These are phyloP conservation scores for Fusarium mexicanum DNA, from an alignment of 2,329 filamentous ascomycete genomes.

Conservation along the genomic window DNA sequence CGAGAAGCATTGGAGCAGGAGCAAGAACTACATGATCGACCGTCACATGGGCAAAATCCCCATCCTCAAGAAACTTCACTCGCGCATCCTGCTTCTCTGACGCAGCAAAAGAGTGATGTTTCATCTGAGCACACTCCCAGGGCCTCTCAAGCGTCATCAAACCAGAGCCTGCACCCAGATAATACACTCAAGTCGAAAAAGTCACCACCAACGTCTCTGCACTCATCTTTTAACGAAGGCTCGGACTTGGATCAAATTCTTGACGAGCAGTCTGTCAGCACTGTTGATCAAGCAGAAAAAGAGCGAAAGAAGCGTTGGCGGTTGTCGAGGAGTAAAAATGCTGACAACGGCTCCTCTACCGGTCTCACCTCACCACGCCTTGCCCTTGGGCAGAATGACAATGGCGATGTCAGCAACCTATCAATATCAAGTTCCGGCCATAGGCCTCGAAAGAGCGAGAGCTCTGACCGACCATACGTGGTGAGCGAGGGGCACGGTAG, in stretches of 20 bases:
- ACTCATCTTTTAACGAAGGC: slow-evolving; percentile 81
- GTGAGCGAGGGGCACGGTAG: slow-evolving; percentile 52
- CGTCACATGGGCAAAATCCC: slow-evolving; percentile 10
- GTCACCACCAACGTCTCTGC: slow-evolving; percentile 80
- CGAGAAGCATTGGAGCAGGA: slow-evolving; percentile 31
- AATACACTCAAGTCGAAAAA: slow-evolving; percentile 69
- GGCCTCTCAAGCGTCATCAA: slow-evolving; percentile 57
- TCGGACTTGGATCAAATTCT: slow-evolving; percentile 78
- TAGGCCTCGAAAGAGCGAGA: slow-evolving; percentile 61
- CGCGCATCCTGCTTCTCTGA: slow-evolving; percentile 18
- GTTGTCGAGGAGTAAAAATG: slow-evolving; percentile 71
- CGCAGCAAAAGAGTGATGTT: slow-evolving; percentile 43
- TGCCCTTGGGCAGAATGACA: slow-evolving; percentile 68
- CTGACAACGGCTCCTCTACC: slow-evolving; percentile 61
- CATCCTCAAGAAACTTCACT: slow-evolving; percentile 34
- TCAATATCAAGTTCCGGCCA: slow-evolving; percentile 72
- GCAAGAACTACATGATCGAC: slow-evolving; percentile 19
- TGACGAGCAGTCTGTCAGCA: slow-evolving; percentile 62
- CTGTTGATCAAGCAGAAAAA: slow-evolving; percentile 64
- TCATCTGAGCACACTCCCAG: slow-evolving; percentile 59
- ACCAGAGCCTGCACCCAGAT: slow-evolving; percentile 55
- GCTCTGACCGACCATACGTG: slow-evolving; percentile 55
- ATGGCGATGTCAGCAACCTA: slow-evolving; percentile 72
- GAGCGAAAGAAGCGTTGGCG: slow-evolving; percentile 78
- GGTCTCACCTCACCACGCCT: slow-evolving; percentile 56